Evolutionary conservation across 441 rosid genomes (phyloP).

Genomic region (Daphne laureola): DNA sequence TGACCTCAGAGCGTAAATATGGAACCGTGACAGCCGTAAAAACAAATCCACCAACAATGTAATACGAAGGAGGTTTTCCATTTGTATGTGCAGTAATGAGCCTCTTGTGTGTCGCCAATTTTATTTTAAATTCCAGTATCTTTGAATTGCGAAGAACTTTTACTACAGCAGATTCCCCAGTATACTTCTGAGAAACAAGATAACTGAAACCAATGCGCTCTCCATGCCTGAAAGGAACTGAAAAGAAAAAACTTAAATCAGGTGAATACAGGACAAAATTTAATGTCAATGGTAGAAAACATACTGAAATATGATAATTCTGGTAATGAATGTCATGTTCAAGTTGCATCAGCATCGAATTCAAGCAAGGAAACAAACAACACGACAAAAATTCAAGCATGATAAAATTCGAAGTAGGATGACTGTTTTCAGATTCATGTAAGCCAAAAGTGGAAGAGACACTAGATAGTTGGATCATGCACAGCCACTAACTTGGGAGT

Average conservation of each 20-base stretch:
- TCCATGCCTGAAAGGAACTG: conserved; percentile 91
- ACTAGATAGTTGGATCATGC: too few relatives aligned
- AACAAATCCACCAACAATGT: conserved; percentile 87
- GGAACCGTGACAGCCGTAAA: conserved; percentile 88
- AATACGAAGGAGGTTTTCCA: conserved; percentile 83
- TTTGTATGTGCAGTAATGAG: conserved; percentile 75
- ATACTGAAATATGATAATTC: too few relatives aligned
- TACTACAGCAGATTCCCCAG: conserved; percentile 68
- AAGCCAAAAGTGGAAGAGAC: too few relatives aligned
- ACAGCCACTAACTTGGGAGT: too few relatives aligned
- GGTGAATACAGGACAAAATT: conserved; percentile 8
- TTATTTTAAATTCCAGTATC: conserved; percentile 48
- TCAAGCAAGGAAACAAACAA: too few relatives aligned
- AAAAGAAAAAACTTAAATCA: conserved; percentile 8
- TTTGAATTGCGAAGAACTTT: conserved; percentile 70
- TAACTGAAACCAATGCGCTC: conserved; percentile 95
- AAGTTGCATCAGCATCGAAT: too few relatives aligned
- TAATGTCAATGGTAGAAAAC: background rate
- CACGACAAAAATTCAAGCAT: too few relatives aligned
- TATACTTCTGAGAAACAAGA: conserved; percentile 87
- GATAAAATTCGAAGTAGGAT: too few relatives aligned
- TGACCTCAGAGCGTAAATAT: conserved; percentile 90
- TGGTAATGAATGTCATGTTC: too few relatives aligned
- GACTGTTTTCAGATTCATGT: too few relatives aligned
- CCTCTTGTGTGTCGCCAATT: conserved; percentile 73